Base-by-base conservation (phyloP, 768 basidiomycete genomes). In the Fomitopsis pulvina region DNA sequence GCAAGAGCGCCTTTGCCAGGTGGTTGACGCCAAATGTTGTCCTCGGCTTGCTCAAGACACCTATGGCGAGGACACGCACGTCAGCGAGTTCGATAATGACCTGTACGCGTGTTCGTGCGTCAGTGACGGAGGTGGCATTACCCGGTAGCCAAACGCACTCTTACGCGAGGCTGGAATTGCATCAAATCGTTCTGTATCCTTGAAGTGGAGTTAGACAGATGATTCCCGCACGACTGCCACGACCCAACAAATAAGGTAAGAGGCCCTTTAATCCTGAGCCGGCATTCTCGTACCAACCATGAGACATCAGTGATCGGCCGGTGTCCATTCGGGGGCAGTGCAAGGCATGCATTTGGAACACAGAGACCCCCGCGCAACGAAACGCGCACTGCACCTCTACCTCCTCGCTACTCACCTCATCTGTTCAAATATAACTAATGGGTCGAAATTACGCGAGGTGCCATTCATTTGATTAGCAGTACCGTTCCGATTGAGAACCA, bases 401-500 rank as follows among this genome's bases (percentile, higher is more conserved):
- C 32, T 10, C 8, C 11, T 24, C 11, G 18, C 21, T 24, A 67
- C 74, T 52, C 54, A 88, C 88, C 89, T 91, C 68, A 87, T 75
- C 61, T 87, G 79, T 55, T 88, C 74, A 62, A 88, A 85, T n/a
- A 88, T 69, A 0, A 68, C 62, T 11, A 81, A 59, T 8, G 87
- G 85, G 56, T 80, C 80, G 63, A 81, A 92, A 50, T 64, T 74
- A 53, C 89, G 75, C 9, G 88, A 86, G 1, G 83, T 72, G 4
- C 70, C 72, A 54, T 87, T 80, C 14, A 85, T 72, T 58, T 83
- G 77, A 59, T 88, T 90, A 2, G 82, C 84, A 26, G 83, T 74
- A 28, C 85, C 86, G 57, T 82, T 87, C 44, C 85, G 81, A 58
- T 87, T 87, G 51, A 92, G 62, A 21, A 84, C 76, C 51, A 91